Conservation (phyloP, 495 filamentous ascomycete species). For the Apiosordaria backusii region DNA sequence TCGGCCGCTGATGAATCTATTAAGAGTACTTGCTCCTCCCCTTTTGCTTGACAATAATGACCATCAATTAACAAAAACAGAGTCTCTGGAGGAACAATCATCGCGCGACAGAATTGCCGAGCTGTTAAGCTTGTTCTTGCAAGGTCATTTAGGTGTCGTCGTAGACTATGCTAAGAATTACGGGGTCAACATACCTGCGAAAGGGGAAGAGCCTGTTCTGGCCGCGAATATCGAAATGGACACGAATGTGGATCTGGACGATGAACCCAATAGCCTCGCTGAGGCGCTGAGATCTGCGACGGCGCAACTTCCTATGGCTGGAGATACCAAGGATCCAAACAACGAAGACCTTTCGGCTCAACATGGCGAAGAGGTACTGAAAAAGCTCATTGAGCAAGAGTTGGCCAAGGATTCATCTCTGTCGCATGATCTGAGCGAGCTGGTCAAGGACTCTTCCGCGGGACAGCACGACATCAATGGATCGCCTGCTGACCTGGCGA, state of each 20-base stretch:
- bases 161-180: conserved; percentile 47
- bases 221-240: conserved; percentile 4
- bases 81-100: conserved; percentile 67
- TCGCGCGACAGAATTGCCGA: conserved; percentile 76
- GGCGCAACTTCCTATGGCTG: conserved; percentile 16
- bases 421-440: background rate
- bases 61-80: conserved; percentile 35
- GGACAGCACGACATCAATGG: conserved; percentile 11
- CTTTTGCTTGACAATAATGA: background rate
- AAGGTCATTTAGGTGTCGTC: conserved; percentile 66
- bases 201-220: conserved; percentile 29
- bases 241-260: conserved; percentile 17
- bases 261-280: conserved; percentile 35
- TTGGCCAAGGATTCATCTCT: conserved; percentile 16
- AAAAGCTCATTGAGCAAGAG: conserved; percentile 29
- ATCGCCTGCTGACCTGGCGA: conserved; percentile 23
- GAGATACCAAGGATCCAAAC: conserved; percentile 12
- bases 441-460: conserved; percentile 11
- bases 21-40: conserved; percentile 38
- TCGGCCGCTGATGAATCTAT: conserved; percentile 53
- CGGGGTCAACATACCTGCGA: conserved; percentile 36
- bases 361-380: conserved; percentile 18
- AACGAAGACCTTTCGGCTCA: conserved; percentile 7
- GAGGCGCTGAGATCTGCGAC: conserved; percentile 27
- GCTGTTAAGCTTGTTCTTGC: conserved; percentile 69